A percentile compares a stretch with the other conserved stretches of the same genome.
Conservation (phyloP, 192 early-diverging fungal species). For the Coemansia javaensis region DNA sequence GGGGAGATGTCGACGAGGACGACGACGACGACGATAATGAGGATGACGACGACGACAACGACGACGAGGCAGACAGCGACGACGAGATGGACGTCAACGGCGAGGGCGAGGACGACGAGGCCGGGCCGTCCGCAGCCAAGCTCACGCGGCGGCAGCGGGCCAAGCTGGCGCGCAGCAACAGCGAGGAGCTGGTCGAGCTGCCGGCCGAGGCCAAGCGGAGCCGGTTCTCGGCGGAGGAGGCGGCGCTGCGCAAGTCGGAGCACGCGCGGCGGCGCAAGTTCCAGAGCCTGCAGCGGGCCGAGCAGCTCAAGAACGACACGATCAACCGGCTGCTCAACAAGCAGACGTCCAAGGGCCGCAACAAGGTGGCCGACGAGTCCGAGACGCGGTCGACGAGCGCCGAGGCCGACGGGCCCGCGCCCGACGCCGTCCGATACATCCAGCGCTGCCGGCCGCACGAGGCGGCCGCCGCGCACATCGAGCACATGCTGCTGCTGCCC, state of each 20-base stretch:
- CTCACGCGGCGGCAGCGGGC: slow-evolving; percentile 71
- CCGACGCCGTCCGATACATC: slow-evolving; percentile 15
- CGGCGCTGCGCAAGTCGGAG: slow-evolving; percentile 65
- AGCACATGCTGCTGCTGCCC: slow-evolving; percentile 15
- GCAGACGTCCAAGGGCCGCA: slow-evolving; percentile 65
- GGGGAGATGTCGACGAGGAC: background rate
- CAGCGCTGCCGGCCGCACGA: slow-evolving; percentile 13
- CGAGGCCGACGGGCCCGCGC: slow-evolving; percentile 7
- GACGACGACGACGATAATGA: slow-evolving; percentile 7
- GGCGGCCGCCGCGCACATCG: slow-evolving; percentile 3
- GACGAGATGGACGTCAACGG: slow-evolving; percentile 5
- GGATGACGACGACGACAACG: background rate
- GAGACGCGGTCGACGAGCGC: slow-evolving; percentile 45
- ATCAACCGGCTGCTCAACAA: slow-evolving; percentile 79
- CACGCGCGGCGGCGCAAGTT: slow-evolving; percentile 72
- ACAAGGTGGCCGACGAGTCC: slow-evolving; percentile 59
- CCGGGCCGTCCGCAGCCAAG: background rate
- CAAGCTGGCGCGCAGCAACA: slow-evolving; percentile 54
- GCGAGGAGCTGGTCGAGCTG: slow-evolving; percentile 64
- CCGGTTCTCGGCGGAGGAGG: slow-evolving; percentile 65
- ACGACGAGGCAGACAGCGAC: background rate
- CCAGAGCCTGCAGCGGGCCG: slow-evolving; percentile 70
- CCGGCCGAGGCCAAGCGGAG: slow-evolving; percentile 63
- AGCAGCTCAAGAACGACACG: slow-evolving; percentile 68
- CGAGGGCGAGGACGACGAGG: slow-evolving; percentile 2